These are phyloP conservation scores for Stygiomarasmius scandens DNA, from an alignment of 1,284 basidiomycete genomes.

Conservation along the genomic window DNA sequence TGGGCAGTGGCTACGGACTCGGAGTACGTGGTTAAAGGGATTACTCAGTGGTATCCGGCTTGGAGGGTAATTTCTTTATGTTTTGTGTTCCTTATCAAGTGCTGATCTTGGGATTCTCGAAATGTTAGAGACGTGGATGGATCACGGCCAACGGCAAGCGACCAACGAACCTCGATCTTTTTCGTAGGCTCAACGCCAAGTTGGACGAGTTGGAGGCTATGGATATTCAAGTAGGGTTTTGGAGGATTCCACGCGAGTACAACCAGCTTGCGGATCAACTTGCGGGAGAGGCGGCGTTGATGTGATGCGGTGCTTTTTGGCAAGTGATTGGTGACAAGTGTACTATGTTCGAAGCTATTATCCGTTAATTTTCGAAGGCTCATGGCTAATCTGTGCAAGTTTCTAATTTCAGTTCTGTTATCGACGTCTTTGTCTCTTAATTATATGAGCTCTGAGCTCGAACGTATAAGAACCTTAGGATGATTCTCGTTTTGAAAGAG, in stretches of 20 bases:
- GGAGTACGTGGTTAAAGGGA: slow-evolving; percentile 3
- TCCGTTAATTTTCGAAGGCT: too few relatives aligned
- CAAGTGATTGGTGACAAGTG: too few relatives aligned
- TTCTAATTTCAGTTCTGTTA: too few relatives aligned
- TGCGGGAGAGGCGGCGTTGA: neutral
- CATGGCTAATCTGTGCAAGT: too few relatives aligned
- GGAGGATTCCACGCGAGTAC: slow-evolving; percentile 23
- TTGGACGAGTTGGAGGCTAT: slow-evolving; percentile 20
- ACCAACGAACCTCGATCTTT: slow-evolving; percentile 31
- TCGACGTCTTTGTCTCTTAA: too few relatives aligned
- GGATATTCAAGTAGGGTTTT: slow-evolving; percentile 24
- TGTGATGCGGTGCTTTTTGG: too few relatives aligned
- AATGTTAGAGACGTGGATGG: slow-evolving; percentile 17
- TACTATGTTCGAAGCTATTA: too few relatives aligned
- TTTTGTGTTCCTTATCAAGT: neutral
- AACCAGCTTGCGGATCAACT: slow-evolving; percentile 18
- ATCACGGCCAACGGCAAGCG: slow-evolving; percentile 19
- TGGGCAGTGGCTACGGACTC: slow-evolving; percentile 1
- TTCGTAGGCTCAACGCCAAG: slow-evolving; percentile 25
- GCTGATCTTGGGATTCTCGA: neutral
- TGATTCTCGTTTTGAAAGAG: too few relatives aligned
- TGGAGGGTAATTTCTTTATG: neutral
- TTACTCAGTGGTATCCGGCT: neutral
- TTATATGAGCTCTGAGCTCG: too few relatives aligned
- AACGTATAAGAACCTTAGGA: too few relatives aligned